Evolutionary conservation across 2,329 filamentous ascomycete species (phyloP).

Genomic region (Fusarium buharicum): DNA sequence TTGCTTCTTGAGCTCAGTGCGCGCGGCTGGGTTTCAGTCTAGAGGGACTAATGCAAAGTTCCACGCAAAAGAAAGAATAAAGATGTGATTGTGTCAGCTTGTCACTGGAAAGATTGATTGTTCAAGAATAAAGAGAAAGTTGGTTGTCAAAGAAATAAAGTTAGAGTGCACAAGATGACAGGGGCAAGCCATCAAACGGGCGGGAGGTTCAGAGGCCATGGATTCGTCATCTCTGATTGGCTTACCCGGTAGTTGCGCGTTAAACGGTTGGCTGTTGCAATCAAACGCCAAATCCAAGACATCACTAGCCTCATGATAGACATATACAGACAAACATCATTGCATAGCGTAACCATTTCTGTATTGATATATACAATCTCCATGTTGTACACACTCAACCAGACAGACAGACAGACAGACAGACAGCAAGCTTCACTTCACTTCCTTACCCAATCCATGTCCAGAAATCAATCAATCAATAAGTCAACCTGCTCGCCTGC

Average conservation of each 20-base stretch:
- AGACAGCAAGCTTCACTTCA: conserved; percentile 7
- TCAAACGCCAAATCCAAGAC: no score
- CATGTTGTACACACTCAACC: conserved; percentile 18
- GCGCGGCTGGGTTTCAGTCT: no score
- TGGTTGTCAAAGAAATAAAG: not conserved
- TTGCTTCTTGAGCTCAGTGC: no score
- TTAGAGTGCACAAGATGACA: not conserved
- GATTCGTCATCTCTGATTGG: conserved; percentile 13
- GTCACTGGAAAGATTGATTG: no score
- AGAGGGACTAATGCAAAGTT: no score
- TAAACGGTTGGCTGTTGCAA: conserved; percentile 18
- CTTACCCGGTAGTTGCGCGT: not conserved
- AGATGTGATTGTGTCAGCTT: not conserved
- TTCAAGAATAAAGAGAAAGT: not conserved
- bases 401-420: not conserved
- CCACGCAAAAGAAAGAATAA: not conserved
- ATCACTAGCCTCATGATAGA: no score
- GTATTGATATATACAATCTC: conserved; percentile 41
- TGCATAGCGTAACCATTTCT: conserved; percentile 31
- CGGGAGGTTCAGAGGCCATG: not conserved
- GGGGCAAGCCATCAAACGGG: not conserved
- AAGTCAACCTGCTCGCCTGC: conserved; percentile 26
- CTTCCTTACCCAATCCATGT: conserved; percentile 22
- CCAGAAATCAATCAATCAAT: conserved; percentile 37
- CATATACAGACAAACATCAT: conserved; percentile 1